These are phyloP conservation scores for Aureobasidium sp. DNA, from an alignment of 2,329 filamentous ascomycete genomes.

Conservation along the genomic window DNA sequence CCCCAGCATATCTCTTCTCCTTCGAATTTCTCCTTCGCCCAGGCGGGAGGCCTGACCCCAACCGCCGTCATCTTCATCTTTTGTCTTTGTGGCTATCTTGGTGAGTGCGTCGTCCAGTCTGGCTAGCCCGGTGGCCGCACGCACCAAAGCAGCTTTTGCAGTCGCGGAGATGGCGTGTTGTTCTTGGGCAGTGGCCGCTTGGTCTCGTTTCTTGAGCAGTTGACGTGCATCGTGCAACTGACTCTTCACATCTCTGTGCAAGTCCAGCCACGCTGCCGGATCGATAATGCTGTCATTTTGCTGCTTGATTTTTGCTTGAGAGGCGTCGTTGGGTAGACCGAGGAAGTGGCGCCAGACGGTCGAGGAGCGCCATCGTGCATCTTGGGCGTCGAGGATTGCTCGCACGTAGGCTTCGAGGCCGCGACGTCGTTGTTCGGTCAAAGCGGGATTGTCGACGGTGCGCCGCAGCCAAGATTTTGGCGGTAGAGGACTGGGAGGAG, in stretches of 20 bases:
- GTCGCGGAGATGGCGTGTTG: constrained; percentile 55
- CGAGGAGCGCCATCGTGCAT: constrained; percentile 67
- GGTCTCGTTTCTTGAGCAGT: constrained; percentile 60
- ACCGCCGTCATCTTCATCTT: constrained; percentile 30
- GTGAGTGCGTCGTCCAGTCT: constrained; percentile 59
- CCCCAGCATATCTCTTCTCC: constrained; percentile 61
- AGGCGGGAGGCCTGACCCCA: constrained; percentile 41
- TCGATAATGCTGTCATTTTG: constrained; percentile 31
- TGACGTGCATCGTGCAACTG: constrained; percentile 59
- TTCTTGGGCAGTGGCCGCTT: constrained; percentile 47
- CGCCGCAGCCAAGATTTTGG: constrained; percentile 70
- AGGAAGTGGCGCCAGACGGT: constrained; percentile 66
- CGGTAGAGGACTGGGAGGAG: constrained; percentile 62
- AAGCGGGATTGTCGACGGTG: constrained; percentile 59
- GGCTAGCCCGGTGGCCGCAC: constrained; percentile 55
- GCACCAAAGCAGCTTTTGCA: constrained; percentile 66
- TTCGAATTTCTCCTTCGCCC: constrained; percentile 65
- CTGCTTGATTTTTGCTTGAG: constrained; percentile 17
- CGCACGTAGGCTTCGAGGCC: constrained; percentile 65
- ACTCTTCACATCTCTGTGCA: constrained; percentile 64
- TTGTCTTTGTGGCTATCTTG: constrained; percentile 37
- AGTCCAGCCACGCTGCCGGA: constrained; percentile 64
- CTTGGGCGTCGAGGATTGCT: constrained; percentile 63
- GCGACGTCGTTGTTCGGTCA: constrained; percentile 61
- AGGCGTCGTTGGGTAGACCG: constrained; percentile 51